Evolutionary conservation across 2,329 filamentous ascomycete genomes (phyloP).

Genomic region (Paramyrothecium roridum): DNA sequence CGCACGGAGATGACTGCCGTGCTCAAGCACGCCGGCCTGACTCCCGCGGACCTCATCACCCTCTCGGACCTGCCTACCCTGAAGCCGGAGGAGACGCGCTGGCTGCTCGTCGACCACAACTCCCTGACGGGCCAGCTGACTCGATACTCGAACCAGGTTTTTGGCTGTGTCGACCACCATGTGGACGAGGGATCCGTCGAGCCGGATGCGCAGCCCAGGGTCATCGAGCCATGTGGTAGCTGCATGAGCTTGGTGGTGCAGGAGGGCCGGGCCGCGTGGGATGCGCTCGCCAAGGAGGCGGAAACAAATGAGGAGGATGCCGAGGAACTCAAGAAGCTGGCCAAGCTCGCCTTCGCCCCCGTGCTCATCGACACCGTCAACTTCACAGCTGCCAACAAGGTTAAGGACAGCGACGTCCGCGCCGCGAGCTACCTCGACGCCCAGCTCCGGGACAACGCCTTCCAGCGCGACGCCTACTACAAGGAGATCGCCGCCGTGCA

Average conservation of each 20-base stretch:
- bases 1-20: constrained; percentile 70
- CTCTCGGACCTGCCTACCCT: constrained; percentile 49
- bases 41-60: constrained; percentile 61
- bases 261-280: constrained; percentile 57
- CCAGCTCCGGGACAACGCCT: constrained; percentile 35
- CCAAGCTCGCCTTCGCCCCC: constrained; percentile 64
- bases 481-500: constrained; percentile 61
- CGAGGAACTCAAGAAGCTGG: constrained; percentile 54
- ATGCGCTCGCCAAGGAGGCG: constrained; percentile 32
- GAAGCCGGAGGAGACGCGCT: constrained; percentile 54
- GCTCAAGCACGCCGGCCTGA: constrained; percentile 57
- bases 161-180: constrained; percentile 76
- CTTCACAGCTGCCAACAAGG: constrained; percentile 60
- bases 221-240: constrained; percentile 67
- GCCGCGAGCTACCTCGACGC: constrained; percentile 59
- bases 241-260: constrained; percentile 69
- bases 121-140: constrained; percentile 59
- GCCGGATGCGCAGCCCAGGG: constrained; percentile 45
- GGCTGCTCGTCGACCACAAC: constrained; percentile 82
- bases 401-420: constrained; percentile 56
- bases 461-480: constrained; percentile 55
- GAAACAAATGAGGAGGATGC: constrained; percentile 16
- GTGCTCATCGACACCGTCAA: constrained; percentile 73
- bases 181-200: constrained; percentile 62
- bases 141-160: constrained; percentile 49